Conservation (phyloP, 2,329 filamentous ascomycete genomes). For the Colletotrichum sublineola region DNA sequence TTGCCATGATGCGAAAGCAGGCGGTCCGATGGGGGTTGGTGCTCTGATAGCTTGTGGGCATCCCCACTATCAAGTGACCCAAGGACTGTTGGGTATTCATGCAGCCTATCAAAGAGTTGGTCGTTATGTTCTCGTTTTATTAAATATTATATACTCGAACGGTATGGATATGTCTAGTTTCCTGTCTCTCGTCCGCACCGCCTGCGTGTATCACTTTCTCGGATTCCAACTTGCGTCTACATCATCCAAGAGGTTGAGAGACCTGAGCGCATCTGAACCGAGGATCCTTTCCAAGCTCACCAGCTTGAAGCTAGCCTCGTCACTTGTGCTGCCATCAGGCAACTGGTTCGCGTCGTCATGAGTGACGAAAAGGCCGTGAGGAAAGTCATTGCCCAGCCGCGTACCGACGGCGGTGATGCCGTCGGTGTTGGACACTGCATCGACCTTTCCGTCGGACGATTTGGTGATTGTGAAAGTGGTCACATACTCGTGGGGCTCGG, state of each 20-base stretch:
- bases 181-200: background rate
- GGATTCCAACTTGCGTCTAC: constrained; percentile 58
- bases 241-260: constrained; percentile 50
- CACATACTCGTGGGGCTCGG: constrained; percentile 62
- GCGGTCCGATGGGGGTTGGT: constrained; percentile 20
- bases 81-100: background rate
- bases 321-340: constrained; percentile 58
- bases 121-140: background rate
- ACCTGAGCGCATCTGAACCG: constrained; percentile 47
- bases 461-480: constrained; percentile 62
- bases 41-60: background rate
- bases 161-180: background rate
- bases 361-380: constrained; percentile 61
- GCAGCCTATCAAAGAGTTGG: background rate
- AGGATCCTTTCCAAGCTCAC: constrained; percentile 58
- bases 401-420: constrained; percentile 62
- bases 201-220: constrained; percentile 40
- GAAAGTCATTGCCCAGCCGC: constrained; percentile 57
- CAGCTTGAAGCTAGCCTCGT: constrained; percentile 65
- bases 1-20: constrained; percentile 21
- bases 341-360: constrained; percentile 68
- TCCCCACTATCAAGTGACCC: background rate
- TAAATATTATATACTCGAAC: background rate
- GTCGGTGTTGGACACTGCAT: constrained; percentile 67
- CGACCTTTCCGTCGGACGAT: constrained; percentile 57